These are phyloP conservation scores for Pichia sp. DNA, from an alignment of 1,139 yeast genomes.

Conservation along the genomic window DNA sequence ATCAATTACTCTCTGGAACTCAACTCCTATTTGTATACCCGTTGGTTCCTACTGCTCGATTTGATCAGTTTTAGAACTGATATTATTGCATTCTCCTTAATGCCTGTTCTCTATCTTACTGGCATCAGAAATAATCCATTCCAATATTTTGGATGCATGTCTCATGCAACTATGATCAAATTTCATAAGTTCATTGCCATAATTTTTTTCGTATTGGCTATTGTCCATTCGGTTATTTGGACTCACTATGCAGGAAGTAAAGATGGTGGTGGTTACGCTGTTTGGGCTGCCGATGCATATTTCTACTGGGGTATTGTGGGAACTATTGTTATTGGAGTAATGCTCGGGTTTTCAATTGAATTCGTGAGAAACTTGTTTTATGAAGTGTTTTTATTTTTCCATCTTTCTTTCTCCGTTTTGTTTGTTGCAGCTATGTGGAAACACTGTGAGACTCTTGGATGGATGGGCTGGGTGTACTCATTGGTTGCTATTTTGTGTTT, in stretches of 20 bases:
- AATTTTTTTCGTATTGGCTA: constrained; percentile 33
- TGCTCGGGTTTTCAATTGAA: constrained; percentile 42
- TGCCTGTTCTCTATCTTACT: constrained; percentile 52
- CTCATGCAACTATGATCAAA: constrained; percentile 43
- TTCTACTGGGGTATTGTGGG: constrained; percentile 50
- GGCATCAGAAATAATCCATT: constrained; percentile 60
- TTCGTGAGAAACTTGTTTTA: constrained; percentile 45
- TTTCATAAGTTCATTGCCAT: constrained; percentile 45
- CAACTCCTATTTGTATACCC: constrained; percentile 40
- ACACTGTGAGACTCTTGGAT: constrained; percentile 37
- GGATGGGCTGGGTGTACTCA: constrained; percentile 43
- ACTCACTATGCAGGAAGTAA: constrained; percentile 22
- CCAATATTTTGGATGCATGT: constrained; percentile 46
- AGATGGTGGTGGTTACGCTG: constrained; percentile 24
- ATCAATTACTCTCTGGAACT: constrained; percentile 39
- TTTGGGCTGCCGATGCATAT: constrained; percentile 24
- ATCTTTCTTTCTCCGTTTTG: constrained; percentile 34
- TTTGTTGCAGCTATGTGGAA: constrained; percentile 39
- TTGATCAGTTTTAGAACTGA: constrained; percentile 56
- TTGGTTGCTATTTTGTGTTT: constrained; percentile 36
- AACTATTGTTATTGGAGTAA: constrained; percentile 36
- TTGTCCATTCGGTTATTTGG: constrained; percentile 28
- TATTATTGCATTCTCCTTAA: constrained; percentile 43
- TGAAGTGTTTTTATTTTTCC: constrained; percentile 38
- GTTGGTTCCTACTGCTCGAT: constrained; percentile 36